A percentile compares a stretch with the other conserved stretches of the same genome.
These are phyloP conservation scores for Pogostemon cablin DNA, from an alignment of 257 asterid species.

Conservation along the genomic window DNA sequence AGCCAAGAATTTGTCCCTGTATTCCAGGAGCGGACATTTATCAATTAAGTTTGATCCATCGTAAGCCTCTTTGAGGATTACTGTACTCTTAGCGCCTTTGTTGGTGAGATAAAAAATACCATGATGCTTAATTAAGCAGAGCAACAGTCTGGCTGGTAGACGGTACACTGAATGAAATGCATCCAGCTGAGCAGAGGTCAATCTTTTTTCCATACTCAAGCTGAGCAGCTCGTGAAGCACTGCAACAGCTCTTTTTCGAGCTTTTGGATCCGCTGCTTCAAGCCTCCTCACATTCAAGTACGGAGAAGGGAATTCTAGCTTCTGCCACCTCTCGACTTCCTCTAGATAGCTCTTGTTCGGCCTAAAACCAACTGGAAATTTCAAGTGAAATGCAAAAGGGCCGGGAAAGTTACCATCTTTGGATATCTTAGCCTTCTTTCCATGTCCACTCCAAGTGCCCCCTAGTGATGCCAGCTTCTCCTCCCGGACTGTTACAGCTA, in stretches of 20 bases:
- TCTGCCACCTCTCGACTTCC: constrained; percentile 87
- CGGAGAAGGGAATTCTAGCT: constrained; percentile 94
- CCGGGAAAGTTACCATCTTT: constrained; percentile 81
- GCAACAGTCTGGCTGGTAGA: constrained; percentile 76
- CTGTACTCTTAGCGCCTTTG: constrained; percentile 81
- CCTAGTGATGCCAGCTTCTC: constrained; percentile 50
- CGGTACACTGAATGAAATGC: constrained; percentile 77
- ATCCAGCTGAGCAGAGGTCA: constrained; percentile 84
- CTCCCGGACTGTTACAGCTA: constrained; percentile 84
- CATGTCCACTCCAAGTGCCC: constrained; percentile 24
- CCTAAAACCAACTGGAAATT: constrained; percentile 83
- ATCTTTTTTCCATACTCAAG: constrained; percentile 81
- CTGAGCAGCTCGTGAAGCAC: constrained; percentile 96
- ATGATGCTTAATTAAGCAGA: constrained; percentile 85
- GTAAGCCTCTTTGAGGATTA: constrained; percentile 81
- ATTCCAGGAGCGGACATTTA: constrained; percentile 69
- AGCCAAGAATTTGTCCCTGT: constrained; percentile 59
- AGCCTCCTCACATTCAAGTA: constrained; percentile 79
- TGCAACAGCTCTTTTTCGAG: constrained; percentile 78
- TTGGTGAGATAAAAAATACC: constrained; percentile 86
- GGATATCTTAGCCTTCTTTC: constrained; percentile 49
- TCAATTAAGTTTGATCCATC: constrained; percentile 62
- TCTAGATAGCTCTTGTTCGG: constrained; percentile 78
- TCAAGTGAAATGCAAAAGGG: constrained; percentile 68
- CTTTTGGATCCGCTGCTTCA: constrained; percentile 70